Base-by-base conservation (phyloP, 345 rosid genomes). In the Lumnitzera littorea region DNA sequence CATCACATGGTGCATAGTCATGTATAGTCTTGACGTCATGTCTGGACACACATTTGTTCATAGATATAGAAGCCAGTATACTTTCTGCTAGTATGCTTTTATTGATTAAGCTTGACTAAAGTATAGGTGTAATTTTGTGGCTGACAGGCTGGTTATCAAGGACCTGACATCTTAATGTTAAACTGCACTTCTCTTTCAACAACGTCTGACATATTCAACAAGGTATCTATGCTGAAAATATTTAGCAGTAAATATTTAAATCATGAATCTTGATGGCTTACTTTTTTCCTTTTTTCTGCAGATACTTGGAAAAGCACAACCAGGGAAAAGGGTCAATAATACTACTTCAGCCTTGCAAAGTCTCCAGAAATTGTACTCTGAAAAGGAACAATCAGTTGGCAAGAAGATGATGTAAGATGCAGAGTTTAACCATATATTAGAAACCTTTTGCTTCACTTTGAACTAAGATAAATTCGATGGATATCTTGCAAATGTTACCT, bases 181-280 rank as follows among this genome's bases (percentile, higher is more conserved):
- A 85, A 84, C 63, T 89, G 96, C 65, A 87, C 94, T 43, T 85
- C 94, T 24, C 67, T 92, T 50, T 59, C 89, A 50, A 84, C 74
- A 47, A 70, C 85, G 25, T 66, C 94, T 17, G 89, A 85, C 27
- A 82, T 92, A 59, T 92, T 92, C 76, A 72, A 79, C 79, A 87
- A 82, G 96, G 96, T 92, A 72, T 55, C 15, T 24, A 48, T 41
- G 15, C 36, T 48, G 24, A 2, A 25, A 24, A 46, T 46, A n/a
- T 12, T 16, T 5, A 24, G 11, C 53, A 58, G 14, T 11, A 31
- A 16, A 54, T n/a, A 56, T 20, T 53, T 5, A 15, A 31, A 46
- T 31, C 62, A 25, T 5, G 46, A 46, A 23, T 15, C 29, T n/a
- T 27, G 2, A 50, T 23, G 49, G 48, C 64, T 87, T 27, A 69